Percentiles rank a stretch among this genome's conserved stretches.
Evolutionary conservation across 768 basidiomycete species (phyloP).

Genomic region (Amanita jacksonii): DNA sequence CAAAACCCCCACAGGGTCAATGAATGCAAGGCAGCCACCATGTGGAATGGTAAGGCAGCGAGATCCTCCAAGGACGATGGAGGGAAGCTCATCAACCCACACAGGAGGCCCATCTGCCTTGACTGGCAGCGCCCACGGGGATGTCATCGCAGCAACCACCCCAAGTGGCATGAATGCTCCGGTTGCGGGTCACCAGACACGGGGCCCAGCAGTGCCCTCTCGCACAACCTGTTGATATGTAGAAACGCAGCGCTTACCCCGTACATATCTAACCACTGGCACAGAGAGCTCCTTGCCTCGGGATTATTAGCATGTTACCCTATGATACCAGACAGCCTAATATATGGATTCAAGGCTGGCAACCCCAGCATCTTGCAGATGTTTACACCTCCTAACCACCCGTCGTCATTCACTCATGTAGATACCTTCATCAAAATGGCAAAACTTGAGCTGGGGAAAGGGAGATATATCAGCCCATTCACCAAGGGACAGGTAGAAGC

Average conservation of each 20-base stretch:
- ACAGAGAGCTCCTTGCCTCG: too few species aligned
- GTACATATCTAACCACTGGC: slow-evolving; percentile 18
- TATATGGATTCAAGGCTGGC: too few species aligned
- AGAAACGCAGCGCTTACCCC: slow-evolving; percentile 18
- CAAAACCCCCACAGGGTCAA: slow-evolving; percentile 16
- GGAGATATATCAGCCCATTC: too few species aligned
- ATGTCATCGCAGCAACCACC: slow-evolving; percentile 17
- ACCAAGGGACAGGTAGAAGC: too few species aligned
- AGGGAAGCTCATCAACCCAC: slow-evolving; percentile 14
- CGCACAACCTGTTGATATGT: slow-evolving; percentile 20
- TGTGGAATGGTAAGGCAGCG: slow-evolving; percentile 17
- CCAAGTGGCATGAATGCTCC: slow-evolving; percentile 27
- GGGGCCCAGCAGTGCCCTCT: slow-evolving; percentile 28
- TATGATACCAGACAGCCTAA: too few species aligned
- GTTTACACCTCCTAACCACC: too few species aligned
- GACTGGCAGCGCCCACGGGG: slow-evolving; percentile 23
- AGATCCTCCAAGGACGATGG: slow-evolving; percentile 12
- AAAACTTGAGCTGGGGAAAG: too few species aligned
- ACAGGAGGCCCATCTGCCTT: slow-evolving; percentile 20
- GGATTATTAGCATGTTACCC: too few species aligned
- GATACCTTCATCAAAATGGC: too few species aligned
- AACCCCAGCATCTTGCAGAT: too few species aligned
- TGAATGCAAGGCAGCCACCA: slow-evolving; percentile 10
- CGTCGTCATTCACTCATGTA: too few species aligned
- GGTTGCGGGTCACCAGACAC: slow-evolving; percentile 29